Evolutionary conservation across 108 stramenopile species (phyloP).

Genomic region (Cyclotella baltica): DNA sequence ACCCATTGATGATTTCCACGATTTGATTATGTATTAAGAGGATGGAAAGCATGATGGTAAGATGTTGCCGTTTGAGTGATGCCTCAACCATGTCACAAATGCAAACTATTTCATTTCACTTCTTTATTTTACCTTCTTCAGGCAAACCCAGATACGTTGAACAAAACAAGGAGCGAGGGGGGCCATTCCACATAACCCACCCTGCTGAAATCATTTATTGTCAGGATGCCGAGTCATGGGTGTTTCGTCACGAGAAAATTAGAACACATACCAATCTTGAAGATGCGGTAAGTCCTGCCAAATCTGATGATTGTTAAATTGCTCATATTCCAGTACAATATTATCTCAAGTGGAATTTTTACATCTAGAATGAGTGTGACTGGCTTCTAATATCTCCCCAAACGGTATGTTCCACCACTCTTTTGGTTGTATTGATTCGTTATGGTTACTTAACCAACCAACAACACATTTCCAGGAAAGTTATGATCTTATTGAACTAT

Average conservation of each 20-base stretch:
- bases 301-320: not conserved
- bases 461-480: slow-evolving; percentile 1
- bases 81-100: not conserved
- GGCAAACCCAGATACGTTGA: slow-evolving; percentile 34
- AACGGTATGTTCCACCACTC: not conserved
- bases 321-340: no score
- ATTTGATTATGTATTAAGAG: not conserved
- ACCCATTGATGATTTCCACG: not conserved
- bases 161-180: slow-evolving; percentile 33
- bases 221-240: slow-evolving; percentile 16
- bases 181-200: slow-evolving; percentile 3
- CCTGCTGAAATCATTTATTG: slow-evolving; percentile 49
- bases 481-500: slow-evolving; percentile 38
- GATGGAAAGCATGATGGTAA: not conserved
- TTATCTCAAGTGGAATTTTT: no score
- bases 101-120: no score
- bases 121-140: not conserved
- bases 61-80: not conserved
- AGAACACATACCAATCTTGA: not conserved
- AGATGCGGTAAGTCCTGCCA: not conserved
- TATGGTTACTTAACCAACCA: no score
- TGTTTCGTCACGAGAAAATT: slow-evolving; percentile 1
- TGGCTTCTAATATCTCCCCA: slow-evolving; percentile 13
- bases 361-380: slow-evolving; percentile 1
- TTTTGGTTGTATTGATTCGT: not conserved